Conservation (phyloP, 2,329 filamentous ascomycete species). For the Dactylonectria macrodidyma region DNA sequence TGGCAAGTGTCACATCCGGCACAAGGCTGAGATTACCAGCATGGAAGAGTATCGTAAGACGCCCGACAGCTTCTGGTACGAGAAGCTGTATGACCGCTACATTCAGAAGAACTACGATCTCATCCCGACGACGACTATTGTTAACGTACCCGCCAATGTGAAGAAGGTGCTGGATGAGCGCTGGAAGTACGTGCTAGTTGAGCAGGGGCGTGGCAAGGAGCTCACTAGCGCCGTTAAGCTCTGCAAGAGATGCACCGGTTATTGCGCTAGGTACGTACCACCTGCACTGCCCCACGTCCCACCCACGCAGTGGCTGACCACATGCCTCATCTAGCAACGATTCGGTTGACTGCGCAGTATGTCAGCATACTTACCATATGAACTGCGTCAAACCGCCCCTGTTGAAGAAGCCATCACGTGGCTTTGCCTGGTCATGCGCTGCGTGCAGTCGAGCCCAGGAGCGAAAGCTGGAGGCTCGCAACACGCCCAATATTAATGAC, state of each 20-base stretch:
- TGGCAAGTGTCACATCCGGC: constrained; percentile 92
- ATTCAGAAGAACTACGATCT: constrained; percentile 99
- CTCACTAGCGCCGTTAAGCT: constrained; percentile 95
- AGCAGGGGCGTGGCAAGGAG: constrained; percentile 94
- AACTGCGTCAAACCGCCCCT: constrained; percentile 94
- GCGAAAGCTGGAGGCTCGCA: constrained; percentile 88
- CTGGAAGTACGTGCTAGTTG: constrained; percentile 96
- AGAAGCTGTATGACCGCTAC: constrained; percentile 97
- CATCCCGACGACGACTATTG: constrained; percentile 90
- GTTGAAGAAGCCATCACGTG: constrained; percentile 95
- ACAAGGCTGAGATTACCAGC: constrained; percentile 87
- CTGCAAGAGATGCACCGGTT: constrained; percentile 92
- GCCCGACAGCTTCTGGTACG: constrained; percentile 95
- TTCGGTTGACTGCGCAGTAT: constrained; percentile 97
- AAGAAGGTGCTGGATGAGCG: constrained; percentile 96
- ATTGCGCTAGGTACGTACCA: constrained; percentile 85
- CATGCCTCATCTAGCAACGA: constrained; percentile 74
- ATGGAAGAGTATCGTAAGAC: constrained; percentile 88
- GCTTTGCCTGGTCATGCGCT: constrained; percentile 98
- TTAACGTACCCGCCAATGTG: constrained; percentile 95
- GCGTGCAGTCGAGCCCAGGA: constrained; percentile 97
- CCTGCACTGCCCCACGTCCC: constrained; percentile 39
- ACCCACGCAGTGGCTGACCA: constrained; percentile 44
- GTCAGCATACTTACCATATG: constrained; percentile 97
- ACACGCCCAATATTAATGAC: constrained; percentile 83